Evolutionary conservation across 345 rosid species (phyloP).

Genomic region (Chamaenerion angustifolium): DNA sequence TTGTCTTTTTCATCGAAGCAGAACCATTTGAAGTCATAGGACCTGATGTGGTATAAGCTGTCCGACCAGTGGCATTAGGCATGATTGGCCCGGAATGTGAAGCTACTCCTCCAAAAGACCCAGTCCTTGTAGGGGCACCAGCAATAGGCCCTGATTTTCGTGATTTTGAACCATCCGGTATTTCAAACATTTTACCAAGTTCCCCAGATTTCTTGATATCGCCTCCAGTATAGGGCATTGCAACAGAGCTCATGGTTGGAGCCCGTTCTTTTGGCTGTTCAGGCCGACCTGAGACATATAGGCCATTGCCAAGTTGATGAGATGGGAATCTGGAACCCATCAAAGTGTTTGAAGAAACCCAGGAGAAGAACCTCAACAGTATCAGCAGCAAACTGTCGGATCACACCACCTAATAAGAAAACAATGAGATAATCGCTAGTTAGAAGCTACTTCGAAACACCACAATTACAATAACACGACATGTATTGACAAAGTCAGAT

Average conservation of each 20-base stretch:
- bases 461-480: background rate
- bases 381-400: background rate
- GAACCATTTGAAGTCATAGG: conserved; percentile 54
- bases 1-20: conserved; percentile 75
- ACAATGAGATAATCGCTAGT: background rate
- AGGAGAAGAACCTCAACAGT: background rate
- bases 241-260: conserved; percentile 76
- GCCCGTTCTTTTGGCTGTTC: conserved; percentile 81
- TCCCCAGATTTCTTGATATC: conserved; percentile 92
- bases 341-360: conserved; percentile 10
- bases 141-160: conserved; percentile 93
- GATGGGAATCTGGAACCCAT: conserved; percentile 94
- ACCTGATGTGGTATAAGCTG: conserved; percentile 59
- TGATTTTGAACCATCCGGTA: conserved; percentile 60
- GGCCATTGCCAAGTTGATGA: conserved; percentile 83
- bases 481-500: background rate
- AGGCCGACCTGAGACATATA: conserved; percentile 81
- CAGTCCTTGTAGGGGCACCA: conserved; percentile 69
- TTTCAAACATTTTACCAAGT: conserved; percentile 91
- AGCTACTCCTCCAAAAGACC: conserved; percentile 77
- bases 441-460: background rate
- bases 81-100: conserved; percentile 72
- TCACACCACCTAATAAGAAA: background rate
- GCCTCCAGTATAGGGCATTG: conserved; percentile 96
- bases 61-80: conserved; percentile 68